Base-by-base conservation (phyloP, 2,329 filamentous ascomycete species). In the Nakataea oryzae region DNA sequence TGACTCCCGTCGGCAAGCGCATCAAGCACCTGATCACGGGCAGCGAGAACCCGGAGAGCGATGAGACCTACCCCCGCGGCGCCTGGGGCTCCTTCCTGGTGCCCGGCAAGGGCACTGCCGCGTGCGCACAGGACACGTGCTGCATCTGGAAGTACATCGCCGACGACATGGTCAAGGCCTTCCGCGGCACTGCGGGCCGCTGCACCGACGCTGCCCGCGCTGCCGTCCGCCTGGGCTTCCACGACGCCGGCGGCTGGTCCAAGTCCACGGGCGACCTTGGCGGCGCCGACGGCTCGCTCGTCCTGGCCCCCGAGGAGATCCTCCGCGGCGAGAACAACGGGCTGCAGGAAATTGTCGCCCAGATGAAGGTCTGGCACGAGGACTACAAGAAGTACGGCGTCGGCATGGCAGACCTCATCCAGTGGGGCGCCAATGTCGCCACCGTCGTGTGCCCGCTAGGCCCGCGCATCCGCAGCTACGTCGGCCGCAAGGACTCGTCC, bases 321-420 rank as follows among this genome's bases (percentile, higher is more conserved):
- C 41, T 59, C 2, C 72, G 77, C 5, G 28, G 58, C 1, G 76
- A 78, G 60, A 81, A 85, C 69, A 71, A 68, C n/a, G 81, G 80
- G 0, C 72, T 85, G 4, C 68, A 74, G 62, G 70, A 67, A 9
- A 77, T 80, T 54, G 75, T 74, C 7, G 64, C 63, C 3, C 68
- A 74, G 28, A 73, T 78, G 3, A 69, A 71, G 50, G 63, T 64
- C 1, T 74, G 80, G 66, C 75, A 75, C 61, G 63, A 67, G 26
- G 73, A 75, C 62, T 78, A 76, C 63, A 70, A 73, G 14, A 61
- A 63, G 8, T 70, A 73, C 63, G 70, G 68, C 26, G 74, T 82
- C n/a, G 72, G 75, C 13, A 79, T 80, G 65, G 82, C 82, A 24
- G 82, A 85, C 69, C 71, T 85, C 26, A 78, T 82, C 54, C 79